phyloP scores from a whole-genome alignment of 2,329 filamentous ascomycete species.

The Penicillium sp. region DNA sequence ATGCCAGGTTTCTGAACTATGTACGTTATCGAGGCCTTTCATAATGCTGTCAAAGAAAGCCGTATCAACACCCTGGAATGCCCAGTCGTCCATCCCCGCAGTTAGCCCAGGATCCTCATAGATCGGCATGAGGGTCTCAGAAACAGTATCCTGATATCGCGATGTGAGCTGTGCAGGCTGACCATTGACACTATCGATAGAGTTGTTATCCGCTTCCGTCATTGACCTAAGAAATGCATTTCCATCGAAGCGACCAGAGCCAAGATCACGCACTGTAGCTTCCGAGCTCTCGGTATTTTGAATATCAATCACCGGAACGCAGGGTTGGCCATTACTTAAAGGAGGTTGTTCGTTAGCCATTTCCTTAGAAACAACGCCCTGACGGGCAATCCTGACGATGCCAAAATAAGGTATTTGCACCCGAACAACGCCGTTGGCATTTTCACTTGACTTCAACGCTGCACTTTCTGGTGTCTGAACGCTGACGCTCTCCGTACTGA shows the following conservation, averaged over 20 bases:
- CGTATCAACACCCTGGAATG: not conserved
- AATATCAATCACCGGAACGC: not conserved
- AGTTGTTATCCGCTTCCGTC: not conserved
- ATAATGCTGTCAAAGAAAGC: constrained; percentile 10
- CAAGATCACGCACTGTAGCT: not conserved
- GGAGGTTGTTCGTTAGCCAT: not conserved
- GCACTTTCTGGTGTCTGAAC: not conserved
- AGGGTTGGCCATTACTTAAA: constrained; percentile 19
- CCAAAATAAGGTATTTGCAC: constrained; percentile 49
- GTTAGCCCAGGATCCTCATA: constrained; percentile 49
- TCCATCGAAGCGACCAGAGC: not conserved
- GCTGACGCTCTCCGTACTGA: not conserved
- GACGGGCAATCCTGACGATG: constrained; percentile 36
- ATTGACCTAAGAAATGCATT: not conserved
- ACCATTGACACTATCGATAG: not conserved
- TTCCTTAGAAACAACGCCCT: not conserved
- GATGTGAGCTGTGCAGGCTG: not conserved
- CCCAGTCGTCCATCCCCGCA: constrained; percentile 10
- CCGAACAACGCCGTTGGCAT: constrained; percentile 22
- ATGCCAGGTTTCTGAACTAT: not conserved
- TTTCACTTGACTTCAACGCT: not conserved
- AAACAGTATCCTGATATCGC: not conserved
- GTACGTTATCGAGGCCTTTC: not conserved
- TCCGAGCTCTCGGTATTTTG: not conserved
- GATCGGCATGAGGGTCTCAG: constrained; percentile 50